phyloP scores from a whole-genome alignment of 2,329 filamentous ascomycete species.

The Pyrenophora teres region DNA sequence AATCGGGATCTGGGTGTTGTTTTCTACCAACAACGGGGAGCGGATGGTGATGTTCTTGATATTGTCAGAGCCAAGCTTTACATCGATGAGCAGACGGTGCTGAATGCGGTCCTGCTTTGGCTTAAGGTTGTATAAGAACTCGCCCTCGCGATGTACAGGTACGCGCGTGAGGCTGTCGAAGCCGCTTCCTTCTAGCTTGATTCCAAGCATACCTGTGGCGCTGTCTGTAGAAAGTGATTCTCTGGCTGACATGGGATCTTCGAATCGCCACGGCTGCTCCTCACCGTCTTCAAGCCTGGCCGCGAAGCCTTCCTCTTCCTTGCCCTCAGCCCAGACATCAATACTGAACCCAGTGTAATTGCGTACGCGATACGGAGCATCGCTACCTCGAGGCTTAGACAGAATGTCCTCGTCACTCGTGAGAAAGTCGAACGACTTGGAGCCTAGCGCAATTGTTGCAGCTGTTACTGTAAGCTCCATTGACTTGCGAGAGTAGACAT shows the following conservation, averaged over 20 bases:
- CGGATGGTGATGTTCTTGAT: constrained; percentile 97
- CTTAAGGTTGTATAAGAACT: constrained; percentile 84
- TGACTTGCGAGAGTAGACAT: constrained; percentile 84
- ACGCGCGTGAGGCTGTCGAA: constrained; percentile 91
- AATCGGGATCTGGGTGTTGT: constrained; percentile 94
- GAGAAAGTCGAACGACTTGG: constrained; percentile 90
- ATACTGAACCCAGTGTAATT: constrained; percentile 96
- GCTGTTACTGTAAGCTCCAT: constrained; percentile 93
- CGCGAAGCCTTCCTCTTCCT: constrained; percentile 70
- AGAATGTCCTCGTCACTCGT: constrained; percentile 87
- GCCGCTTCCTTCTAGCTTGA: constrained; percentile 88
- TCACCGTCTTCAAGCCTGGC: constrained; percentile 84
- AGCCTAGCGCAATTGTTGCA: constrained; percentile 88
- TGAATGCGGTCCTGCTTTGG: constrained; percentile 84
- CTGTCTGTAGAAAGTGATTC: constrained; percentile 88
- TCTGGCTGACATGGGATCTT: constrained; percentile 94
- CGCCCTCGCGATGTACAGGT: constrained; percentile 90
- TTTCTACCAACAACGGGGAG: constrained; percentile 89
- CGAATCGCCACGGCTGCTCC: constrained; percentile 93
- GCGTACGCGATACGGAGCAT: constrained; percentile 89
- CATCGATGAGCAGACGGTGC: constrained; percentile 89
- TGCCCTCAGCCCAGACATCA: constrained; percentile 74
- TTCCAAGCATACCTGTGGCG: constrained; percentile 75
- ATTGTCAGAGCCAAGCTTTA: constrained; percentile 89
- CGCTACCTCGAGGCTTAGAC: constrained; percentile 86